Conservation (phyloP, 164 flowering plant genomes). For the Vitis rotundifolia region DNA sequence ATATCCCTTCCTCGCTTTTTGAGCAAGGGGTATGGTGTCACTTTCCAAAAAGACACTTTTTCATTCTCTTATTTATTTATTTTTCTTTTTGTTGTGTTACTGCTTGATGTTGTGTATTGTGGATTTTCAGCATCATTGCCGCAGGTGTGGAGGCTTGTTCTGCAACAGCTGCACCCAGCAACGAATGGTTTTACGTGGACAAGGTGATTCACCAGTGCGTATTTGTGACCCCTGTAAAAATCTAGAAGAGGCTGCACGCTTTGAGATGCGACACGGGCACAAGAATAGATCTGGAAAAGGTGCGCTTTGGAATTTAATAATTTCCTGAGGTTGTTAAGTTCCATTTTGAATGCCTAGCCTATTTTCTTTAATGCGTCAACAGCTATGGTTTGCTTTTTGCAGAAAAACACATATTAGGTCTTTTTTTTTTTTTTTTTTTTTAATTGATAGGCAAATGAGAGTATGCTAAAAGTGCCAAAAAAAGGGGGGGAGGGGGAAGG, state of each 20-base stretch:
- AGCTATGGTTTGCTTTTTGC: too few species aligned
- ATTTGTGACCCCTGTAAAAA: conserved; percentile 94
- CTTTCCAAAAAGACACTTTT: too few species aligned
- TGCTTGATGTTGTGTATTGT: conserved; percentile 11
- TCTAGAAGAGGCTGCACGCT: conserved; percentile 91
- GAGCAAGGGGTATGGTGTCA: too few species aligned
- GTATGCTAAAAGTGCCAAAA: too few species aligned
- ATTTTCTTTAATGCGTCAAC: too few species aligned
- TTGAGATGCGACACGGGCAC: conserved; percentile 81
- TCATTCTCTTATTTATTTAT: neutral
- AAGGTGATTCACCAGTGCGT: conserved; percentile 96
- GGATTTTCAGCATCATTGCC: conserved; percentile 85
- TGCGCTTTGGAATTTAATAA: conserved; percentile 9
- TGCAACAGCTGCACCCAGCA: conserved; percentile 85
- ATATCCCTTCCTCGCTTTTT: too few species aligned
- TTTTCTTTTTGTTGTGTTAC: neutral
- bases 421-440: too few species aligned
- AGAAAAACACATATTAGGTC: too few species aligned
- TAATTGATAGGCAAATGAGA: too few species aligned
- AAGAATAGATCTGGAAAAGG: conserved; percentile 66
- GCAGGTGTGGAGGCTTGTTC: conserved; percentile 94
- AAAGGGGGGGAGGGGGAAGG: too few species aligned
- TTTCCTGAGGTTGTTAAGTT: neutral
- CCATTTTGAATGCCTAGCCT: neutral
- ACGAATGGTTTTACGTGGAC: conserved; percentile 86